Conservation (phyloP, 768 basidiomycete genomes). For the Udeniomyces megalosporus region DNA sequence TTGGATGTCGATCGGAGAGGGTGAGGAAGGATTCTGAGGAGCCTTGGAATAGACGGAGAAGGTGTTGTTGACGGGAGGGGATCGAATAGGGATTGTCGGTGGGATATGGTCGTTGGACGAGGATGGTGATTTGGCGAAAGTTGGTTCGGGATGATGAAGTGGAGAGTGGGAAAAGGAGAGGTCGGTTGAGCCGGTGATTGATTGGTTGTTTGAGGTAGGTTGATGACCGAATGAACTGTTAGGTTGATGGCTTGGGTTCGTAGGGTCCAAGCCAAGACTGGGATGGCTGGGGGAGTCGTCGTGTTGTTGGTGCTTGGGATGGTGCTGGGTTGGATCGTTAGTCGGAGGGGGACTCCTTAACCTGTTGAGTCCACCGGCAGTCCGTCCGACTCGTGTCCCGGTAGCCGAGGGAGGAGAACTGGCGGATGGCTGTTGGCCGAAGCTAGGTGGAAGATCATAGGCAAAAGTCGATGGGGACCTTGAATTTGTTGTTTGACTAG, state of each 20-base stretch:
- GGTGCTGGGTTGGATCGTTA: neutral
- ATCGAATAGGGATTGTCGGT: neutral
- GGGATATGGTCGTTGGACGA: neutral
- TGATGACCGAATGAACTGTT: neutral
- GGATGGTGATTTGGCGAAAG: neutral
- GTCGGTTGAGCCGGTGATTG: neutral
- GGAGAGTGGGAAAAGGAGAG: neutral
- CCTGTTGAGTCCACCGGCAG: conserved; percentile 1
- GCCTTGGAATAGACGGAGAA: conserved; percentile 14
- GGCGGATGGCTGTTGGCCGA: conserved; percentile 5
- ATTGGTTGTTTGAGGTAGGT: neutral
- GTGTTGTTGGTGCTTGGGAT: neutral
- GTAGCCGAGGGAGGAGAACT: neutral
- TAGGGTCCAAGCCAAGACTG: neutral
- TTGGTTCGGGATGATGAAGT: conserved; percentile 7
- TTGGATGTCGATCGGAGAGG: conserved; percentile 8
- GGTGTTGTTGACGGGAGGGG: neutral
- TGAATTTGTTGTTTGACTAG: too few relatives aligned
- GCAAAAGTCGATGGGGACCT: neutral
- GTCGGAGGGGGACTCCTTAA: neutral
- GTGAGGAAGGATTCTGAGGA: conserved; percentile 13
- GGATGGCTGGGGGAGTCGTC: neutral
- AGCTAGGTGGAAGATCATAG: conserved; percentile 11
- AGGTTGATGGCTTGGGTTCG: neutral
- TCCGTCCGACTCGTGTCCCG: neutral